Evolutionary conservation across 2,329 filamentous ascomycete genomes (phyloP).

Genomic region (Aspergillus costaricaensis): DNA sequence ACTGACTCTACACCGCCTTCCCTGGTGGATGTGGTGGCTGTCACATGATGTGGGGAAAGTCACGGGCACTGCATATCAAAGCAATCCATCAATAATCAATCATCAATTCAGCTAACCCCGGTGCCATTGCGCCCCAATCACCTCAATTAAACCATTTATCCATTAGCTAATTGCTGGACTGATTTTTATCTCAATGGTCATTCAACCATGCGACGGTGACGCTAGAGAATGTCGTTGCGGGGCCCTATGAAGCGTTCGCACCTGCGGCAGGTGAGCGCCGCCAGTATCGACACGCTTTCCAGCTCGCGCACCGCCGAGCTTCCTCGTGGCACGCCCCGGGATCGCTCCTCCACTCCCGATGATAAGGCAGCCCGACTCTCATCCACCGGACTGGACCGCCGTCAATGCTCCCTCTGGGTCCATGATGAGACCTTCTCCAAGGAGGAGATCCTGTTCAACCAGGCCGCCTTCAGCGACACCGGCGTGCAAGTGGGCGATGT

Average conservation of each 20-base stretch:
- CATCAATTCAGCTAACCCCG: background rate
- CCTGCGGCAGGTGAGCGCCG: conserved; percentile 44
- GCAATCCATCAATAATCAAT: background rate
- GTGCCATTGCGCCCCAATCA: background rate
- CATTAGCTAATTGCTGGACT: too few relatives aligned
- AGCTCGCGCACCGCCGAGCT: conserved; percentile 34
- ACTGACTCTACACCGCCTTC: too few relatives aligned
- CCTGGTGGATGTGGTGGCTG: too few relatives aligned
- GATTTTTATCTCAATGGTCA: background rate
- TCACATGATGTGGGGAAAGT: too few relatives aligned
- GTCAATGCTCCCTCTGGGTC: conserved; percentile 55
- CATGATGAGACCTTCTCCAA: conserved; percentile 73
- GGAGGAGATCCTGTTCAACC: conserved; percentile 79
- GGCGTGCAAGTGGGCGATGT: conserved; percentile 67
- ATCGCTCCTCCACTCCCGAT: conserved; percentile 27
- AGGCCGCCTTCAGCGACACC: conserved; percentile 66
- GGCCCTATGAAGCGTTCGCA: conserved; percentile 44
- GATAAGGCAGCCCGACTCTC: conserved; percentile 29
- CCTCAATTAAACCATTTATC: background rate
- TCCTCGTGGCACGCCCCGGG: conserved; percentile 27
- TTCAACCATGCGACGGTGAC: conserved; percentile 25
- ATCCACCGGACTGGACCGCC: conserved; percentile 31
- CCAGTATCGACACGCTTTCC: conserved; percentile 40
- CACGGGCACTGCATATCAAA: too few relatives aligned
- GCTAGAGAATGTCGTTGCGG: conserved; percentile 39